These are phyloP conservation scores for Vachellia collinsii DNA, from an alignment of 306 rosid species.

Conservation along the genomic window DNA sequence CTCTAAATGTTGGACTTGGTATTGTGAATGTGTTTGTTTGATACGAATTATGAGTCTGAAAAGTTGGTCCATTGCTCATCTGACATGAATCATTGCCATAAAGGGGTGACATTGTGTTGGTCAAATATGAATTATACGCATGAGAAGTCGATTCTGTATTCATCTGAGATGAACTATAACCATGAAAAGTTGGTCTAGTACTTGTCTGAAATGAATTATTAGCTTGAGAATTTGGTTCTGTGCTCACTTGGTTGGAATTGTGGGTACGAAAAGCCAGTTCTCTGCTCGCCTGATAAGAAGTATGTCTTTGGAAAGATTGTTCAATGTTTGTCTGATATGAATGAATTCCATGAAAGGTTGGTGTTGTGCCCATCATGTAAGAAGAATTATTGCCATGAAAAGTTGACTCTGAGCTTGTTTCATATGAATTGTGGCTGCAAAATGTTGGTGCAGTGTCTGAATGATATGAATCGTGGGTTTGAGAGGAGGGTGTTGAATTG, in stretches of 20 bases:
- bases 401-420: background rate
- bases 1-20: constrained; percentile 29
- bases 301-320: background rate
- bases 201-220: background rate
- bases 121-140: background rate
- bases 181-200: background rate
- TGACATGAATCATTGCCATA: background rate
- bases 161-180: background rate
- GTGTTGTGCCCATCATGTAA: background rate
- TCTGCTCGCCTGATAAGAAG: background rate
- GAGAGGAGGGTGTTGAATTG: background rate
- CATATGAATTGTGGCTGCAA: background rate
- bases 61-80: background rate
- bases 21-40: background rate
- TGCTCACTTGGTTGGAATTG: background rate
- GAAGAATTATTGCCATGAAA: background rate
- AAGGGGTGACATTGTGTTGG: too few relatives aligned
- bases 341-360: background rate
- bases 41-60: background rate
- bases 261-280: background rate
- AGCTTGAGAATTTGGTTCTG: background rate
- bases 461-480: background rate
- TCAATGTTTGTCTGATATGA: background rate
- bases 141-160: background rate
- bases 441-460: background rate